Percentiles rank a stretch among this genome's conserved stretches.
Conservation (phyloP, 371 early-diverging fungal species). For the Lichtheimia ramosa region DNA sequence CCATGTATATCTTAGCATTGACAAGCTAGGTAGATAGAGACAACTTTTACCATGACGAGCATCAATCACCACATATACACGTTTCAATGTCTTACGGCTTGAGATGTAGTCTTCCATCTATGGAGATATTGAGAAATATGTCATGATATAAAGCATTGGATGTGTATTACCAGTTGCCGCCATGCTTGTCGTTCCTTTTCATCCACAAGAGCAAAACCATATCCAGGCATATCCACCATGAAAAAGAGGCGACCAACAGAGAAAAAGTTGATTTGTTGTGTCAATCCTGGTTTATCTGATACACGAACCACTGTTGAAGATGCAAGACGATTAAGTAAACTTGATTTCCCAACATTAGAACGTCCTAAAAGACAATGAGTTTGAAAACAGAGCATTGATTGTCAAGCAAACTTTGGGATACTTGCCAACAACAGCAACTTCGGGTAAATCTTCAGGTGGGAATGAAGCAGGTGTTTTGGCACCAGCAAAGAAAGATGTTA, state of each 20-base stretch:
- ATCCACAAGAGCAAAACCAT: conserved; percentile 84
- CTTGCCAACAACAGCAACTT: conserved; percentile 68
- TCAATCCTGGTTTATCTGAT: conserved; percentile 78
- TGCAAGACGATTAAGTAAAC: conserved; percentile 68
- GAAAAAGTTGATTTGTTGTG: conserved; percentile 82
- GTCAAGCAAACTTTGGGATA: background rate
- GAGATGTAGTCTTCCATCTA: conserved; percentile 74
- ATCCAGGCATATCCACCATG: conserved; percentile 88
- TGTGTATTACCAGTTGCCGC: conserved; percentile 57
- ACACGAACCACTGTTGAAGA: conserved; percentile 61
- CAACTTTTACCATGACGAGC: conserved; percentile 69
- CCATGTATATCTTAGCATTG: background rate
- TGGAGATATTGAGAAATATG: background rate
- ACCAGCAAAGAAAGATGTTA: conserved; percentile 68
- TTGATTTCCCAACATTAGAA: conserved; percentile 83
- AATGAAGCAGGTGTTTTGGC: conserved; percentile 63
- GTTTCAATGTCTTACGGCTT: conserved; percentile 57
- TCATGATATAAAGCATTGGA: too few species aligned
- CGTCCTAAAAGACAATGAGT: conserved; percentile 44
- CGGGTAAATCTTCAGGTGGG: conserved; percentile 58
- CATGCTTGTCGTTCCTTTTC: conserved; percentile 61
- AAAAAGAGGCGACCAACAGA: conserved; percentile 62
- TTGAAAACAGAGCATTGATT: background rate
- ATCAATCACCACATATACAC: conserved; percentile 76
- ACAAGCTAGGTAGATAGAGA: too few species aligned